Evolutionary conservation across 345 rosid species (phyloP).

Genomic region (Eucalyptus polybractea): DNA sequence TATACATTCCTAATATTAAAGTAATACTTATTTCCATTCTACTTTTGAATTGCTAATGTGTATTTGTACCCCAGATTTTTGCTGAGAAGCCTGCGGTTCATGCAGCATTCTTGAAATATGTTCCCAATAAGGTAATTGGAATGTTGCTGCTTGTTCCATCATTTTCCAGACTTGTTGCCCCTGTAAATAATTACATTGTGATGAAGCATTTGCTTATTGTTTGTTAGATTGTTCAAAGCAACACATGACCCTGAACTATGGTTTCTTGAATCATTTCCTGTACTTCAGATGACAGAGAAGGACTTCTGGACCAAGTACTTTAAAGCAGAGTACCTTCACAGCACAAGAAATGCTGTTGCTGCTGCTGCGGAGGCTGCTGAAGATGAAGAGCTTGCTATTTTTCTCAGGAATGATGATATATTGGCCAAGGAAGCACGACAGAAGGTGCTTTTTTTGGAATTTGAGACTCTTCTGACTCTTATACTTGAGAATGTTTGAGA

Average conservation of each 20-base stretch:
- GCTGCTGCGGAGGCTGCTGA: conserved; percentile 98
- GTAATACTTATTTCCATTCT: background rate
- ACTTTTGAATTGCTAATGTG: background rate
- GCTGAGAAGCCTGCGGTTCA: conserved; percentile 96
- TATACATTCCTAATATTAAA: background rate
- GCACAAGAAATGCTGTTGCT: conserved; percentile 56
- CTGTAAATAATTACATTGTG: background rate
- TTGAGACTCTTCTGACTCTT: background rate
- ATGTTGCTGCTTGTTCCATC: background rate
- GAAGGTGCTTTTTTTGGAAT: conserved; percentile 38
- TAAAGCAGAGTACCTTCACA: conserved; percentile 86
- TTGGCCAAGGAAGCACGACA: conserved; percentile 66
- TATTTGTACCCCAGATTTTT: conserved; percentile 48
- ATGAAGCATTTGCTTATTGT: background rate
- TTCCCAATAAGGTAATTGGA: conserved; percentile 69
- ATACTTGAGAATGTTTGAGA: background rate
- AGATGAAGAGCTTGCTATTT: conserved; percentile 91
- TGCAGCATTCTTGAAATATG: conserved; percentile 64
- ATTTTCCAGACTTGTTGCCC: background rate
- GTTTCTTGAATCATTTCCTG: background rate
- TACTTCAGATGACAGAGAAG: conserved; percentile 69
- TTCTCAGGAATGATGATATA: conserved; percentile 79
- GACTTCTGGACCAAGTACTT: conserved; percentile 96
- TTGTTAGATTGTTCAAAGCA: background rate
- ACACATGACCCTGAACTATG: background rate